Evolutionary conservation across 352 stramenopile species (phyloP), one percentile per base, ranked within the genome.

Genomic region (Phytophthora pluvialis): DNA sequence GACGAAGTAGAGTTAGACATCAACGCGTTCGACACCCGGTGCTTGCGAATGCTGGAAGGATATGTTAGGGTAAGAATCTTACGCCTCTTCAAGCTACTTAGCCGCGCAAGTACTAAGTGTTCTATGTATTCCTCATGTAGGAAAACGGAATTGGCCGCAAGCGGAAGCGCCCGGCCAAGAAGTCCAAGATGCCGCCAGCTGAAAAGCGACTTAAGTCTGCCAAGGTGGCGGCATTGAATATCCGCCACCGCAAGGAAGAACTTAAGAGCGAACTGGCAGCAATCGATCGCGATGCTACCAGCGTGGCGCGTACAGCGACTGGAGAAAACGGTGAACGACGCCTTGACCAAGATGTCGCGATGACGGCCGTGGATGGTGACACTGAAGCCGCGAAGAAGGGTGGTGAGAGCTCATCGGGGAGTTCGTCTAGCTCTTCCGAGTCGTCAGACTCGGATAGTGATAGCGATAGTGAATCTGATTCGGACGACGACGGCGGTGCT

Each of bases 1-100:
- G 82, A 91, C 46, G 88, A 95, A 83, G 81, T 96, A 55, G 88
- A 96, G 73, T 86, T 96, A 76, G 88, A 96, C 48, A 92, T 96
- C 70, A 94, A 94, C 60, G 83, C 86, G 54, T 94, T 96, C 63
- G 86, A 95, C 53, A 95, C 88, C 3, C 70, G 87, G 29, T 94
- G 86, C 70, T 75, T 96, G 59, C 78, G 88, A 39, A 95, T 95
- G 86, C 82, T 96, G 43, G 86, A 96, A 85, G 87, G 87, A 70
- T 96, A 94, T 64, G 83, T 96, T 72, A 77, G 84, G 71, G 88
- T 96, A 84, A 70, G 83, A 81, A 71, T 60, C 15, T 57, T n/a
- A 52, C n/a, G 60, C 52, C 18, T 62, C 64, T 67, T 66, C 45
- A 57, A 70, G 51, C 39, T 61, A 67, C 29, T 40, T 29, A 29